Percentiles rank a stretch among this genome's conserved stretches.
These are phyloP conservation scores for Termitomyces sp. DNA, from an alignment of 768 basidiomycete genomes.

Conservation along the genomic window DNA sequence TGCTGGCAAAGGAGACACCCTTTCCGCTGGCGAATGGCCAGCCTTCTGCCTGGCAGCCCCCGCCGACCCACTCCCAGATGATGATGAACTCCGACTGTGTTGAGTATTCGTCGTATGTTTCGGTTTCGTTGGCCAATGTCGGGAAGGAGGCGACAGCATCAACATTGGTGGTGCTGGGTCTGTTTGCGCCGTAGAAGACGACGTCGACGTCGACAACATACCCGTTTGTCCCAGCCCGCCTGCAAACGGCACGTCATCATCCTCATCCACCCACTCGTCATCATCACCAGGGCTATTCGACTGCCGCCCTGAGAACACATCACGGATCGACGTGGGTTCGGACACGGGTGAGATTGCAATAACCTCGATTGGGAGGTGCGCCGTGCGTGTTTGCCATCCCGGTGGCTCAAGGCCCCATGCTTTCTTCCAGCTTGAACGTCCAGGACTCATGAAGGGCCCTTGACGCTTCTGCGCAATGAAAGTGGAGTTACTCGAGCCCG, in stretches of 20 bases:
- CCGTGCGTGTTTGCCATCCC: conserved; percentile 72
- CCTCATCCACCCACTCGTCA: conserved; percentile 87
- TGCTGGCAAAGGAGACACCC: conserved; percentile 56
- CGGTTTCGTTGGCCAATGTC: conserved; percentile 40
- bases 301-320: conserved; percentile 76
- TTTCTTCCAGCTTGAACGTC: conserved; percentile 85
- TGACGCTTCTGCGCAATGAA: conserved; percentile 83
- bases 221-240: conserved; percentile 76
- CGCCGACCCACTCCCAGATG: conserved; percentile 20
- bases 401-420: conserved; percentile 87
- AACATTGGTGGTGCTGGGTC: conserved; percentile 33
- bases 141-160: conserved; percentile 52
- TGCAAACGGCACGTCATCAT: conserved; percentile 75
- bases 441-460: conserved; percentile 69
- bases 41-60: conserved; percentile 39
- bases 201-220: conserved; percentile 29
- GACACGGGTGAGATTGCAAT: conserved; percentile 61
- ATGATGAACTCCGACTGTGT: conserved; percentile 16
- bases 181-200: conserved; percentile 25
- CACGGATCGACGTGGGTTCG: conserved; percentile 57
- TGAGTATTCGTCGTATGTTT: conserved; percentile 32
- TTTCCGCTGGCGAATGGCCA: conserved; percentile 59
- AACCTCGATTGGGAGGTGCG: conserved; percentile 74
- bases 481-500: conserved; percentile 46
- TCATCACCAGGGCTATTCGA: conserved; percentile 68